Evolutionary conservation across 163 green algal genomes (phyloP), one percentile per base, ranked within the genome.

Genomic region (Scenedesmus sp.): DNA sequence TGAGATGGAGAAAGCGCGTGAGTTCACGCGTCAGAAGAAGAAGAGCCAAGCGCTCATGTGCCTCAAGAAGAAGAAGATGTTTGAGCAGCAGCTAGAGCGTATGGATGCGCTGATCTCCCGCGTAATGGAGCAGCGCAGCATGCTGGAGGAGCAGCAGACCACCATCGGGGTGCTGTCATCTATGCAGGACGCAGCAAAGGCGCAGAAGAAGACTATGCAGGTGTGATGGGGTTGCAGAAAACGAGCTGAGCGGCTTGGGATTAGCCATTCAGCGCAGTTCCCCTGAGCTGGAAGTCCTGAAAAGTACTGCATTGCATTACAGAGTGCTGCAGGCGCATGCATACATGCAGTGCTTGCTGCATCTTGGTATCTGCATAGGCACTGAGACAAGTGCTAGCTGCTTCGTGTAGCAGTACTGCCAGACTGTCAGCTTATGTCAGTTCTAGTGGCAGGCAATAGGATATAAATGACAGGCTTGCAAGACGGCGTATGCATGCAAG

Each of bases 1-100:
- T 56, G 98, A 99, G 91, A 92, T 99, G 46, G 94, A 98, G 72
- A 97, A 97, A 86, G 97, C 98, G 3, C 97, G 97, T 88, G 95
- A 99, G 82, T 98, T 97, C 85, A 97, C 94, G 12, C 90, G 92
- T 5, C 80, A 93, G n/a, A 97, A 98, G 81, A 99, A 99, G 94
- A 99, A 99, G 92, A 87, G 91, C 13, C 91, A 94, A 83, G 93
- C 89, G 20, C 91, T 98, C 37, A 94, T 96, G 93, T 96, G 94
- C 59, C 89, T 99, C 40, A 98, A 99, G 90, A 98, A 97, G 94
- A 99, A 99, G 91, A 99, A 99, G 91, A 94, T 99, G 90, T 97
- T 97, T 82, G 97, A 99, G 94, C 92, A 95, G 79, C 96, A 99
- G 92, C 87, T 97, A 26, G 94, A 95, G 46, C 93, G 96, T 61